A percentile compares a stretch with the other conserved stretches of the same genome.
Evolutionary conservation across 73 alveolate genomes (phyloP).

Genomic region (Paramecium caudatum): DNA sequence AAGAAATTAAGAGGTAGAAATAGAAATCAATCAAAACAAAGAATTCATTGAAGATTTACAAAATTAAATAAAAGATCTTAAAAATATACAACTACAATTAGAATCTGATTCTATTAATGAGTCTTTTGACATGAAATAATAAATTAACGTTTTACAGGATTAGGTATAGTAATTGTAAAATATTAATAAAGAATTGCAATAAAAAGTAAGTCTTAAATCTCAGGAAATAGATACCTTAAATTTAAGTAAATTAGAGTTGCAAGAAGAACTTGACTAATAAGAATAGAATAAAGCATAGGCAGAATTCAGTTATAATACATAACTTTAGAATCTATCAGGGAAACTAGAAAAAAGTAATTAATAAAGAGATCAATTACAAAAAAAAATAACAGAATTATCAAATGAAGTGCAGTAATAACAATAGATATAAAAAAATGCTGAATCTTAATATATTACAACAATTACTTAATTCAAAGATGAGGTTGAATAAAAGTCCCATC

Average conservation of each 20-base stretch:
- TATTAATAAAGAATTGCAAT: background rate
- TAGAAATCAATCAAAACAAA: background rate
- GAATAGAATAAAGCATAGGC: conserved; percentile 9
- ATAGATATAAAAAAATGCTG: background rate
- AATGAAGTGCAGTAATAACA: background rate
- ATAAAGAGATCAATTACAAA: background rate
- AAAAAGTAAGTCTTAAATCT: conserved; percentile 4
- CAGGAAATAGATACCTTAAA: background rate
- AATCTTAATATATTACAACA: background rate
- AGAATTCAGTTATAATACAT: background rate
- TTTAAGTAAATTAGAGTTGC: background rate
- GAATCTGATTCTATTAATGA: conserved; percentile 31
- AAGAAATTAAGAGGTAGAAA: conserved; percentile 15
- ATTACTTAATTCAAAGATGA: background rate
- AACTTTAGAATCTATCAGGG: background rate
- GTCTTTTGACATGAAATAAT: conserved; percentile 26
- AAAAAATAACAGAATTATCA: background rate
- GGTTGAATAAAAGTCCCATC: background rate
- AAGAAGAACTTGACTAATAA: background rate
- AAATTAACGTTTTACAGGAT: background rate
- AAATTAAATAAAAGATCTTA: conserved; percentile 3
- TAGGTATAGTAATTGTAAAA: background rate
- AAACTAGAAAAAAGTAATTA: background rate
- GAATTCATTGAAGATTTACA: background rate
- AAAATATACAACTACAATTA: background rate